These are phyloP conservation scores for Kuraishia borneana DNA, from an alignment of 805 yeast species.

Conservation along the genomic window DNA sequence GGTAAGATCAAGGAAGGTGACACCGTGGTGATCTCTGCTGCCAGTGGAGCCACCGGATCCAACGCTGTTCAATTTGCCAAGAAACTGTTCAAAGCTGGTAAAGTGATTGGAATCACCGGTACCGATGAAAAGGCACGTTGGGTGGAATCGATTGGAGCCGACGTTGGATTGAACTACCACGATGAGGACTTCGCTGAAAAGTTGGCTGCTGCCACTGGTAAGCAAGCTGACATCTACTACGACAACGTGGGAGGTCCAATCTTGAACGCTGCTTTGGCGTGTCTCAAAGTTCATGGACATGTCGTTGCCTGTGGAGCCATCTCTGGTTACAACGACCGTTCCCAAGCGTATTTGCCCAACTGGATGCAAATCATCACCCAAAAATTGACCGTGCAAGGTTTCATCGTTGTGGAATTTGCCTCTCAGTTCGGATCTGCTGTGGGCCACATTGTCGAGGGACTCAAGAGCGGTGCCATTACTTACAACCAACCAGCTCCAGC, in stretches of 20 bases:
- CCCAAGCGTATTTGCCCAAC: conserved; percentile 23
- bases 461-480: conserved; percentile 29
- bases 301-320: conserved; percentile 57
- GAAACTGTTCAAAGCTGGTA: conserved; percentile 36
- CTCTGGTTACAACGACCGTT: conserved; percentile 39
- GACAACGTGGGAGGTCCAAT: conserved; percentile 60
- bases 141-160: conserved; percentile 45
- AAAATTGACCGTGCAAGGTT: conserved; percentile 41
- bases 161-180: conserved; percentile 42
- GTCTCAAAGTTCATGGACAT: conserved; percentile 27
- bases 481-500: conserved; percentile 24
- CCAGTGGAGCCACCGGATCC: conserved; percentile 69
- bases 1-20: conserved; percentile 35
- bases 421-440: conserved; percentile 26
- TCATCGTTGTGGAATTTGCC: conserved; percentile 34
- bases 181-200: conserved; percentile 24
- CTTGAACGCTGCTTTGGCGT: conserved; percentile 30
- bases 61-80: conserved; percentile 46
- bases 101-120: conserved; percentile 54
- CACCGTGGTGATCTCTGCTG: conserved; percentile 46
- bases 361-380: conserved; percentile 34
- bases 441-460: conserved; percentile 20
- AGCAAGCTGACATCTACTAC: conserved; percentile 39
- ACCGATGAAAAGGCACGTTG: conserved; percentile 40
- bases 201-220: conserved; percentile 31